Evolutionary conservation across 2,329 filamentous ascomycete species (phyloP).

Genomic region (Fusarium incarnatum): DNA sequence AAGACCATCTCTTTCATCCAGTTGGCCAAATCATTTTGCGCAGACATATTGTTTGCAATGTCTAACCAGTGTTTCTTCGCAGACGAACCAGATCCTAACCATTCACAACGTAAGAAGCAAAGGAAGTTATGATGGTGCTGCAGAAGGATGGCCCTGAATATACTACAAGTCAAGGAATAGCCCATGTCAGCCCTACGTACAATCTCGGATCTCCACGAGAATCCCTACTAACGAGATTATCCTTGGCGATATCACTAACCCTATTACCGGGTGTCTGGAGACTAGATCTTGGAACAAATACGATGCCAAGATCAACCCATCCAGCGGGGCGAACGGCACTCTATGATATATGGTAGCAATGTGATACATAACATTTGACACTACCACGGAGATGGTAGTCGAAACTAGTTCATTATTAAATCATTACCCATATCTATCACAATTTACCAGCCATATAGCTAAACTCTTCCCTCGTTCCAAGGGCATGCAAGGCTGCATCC

Average conservation of each 20-base stretch:
- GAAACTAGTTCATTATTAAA: too few relatives aligned
- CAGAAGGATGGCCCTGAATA: background rate
- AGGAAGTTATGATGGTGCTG: background rate
- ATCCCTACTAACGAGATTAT: background rate
- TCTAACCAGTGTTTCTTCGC: too few relatives aligned
- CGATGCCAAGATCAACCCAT: background rate
- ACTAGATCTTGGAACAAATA: background rate
- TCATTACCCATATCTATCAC: background rate
- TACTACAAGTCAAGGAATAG: background rate
- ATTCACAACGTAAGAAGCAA: too few relatives aligned
- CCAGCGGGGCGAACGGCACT: background rate
- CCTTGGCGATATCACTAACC: background rate
- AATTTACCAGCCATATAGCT: background rate
- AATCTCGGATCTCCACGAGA: background rate
- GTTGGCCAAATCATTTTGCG: too few relatives aligned
- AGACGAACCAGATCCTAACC: too few relatives aligned
- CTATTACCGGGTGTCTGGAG: background rate
- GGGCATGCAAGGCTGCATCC: constrained; percentile 7
- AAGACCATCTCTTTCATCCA: too few relatives aligned
- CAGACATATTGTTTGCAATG: too few relatives aligned
- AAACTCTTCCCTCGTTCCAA: background rate
- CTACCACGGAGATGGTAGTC: background rate
- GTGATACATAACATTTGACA: background rate
- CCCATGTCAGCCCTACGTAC: background rate
- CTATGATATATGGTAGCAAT: background rate